phyloP scores from a whole-genome alignment of 2,329 filamentous ascomycete genomes.

The Alternaria tenuissima region DNA sequence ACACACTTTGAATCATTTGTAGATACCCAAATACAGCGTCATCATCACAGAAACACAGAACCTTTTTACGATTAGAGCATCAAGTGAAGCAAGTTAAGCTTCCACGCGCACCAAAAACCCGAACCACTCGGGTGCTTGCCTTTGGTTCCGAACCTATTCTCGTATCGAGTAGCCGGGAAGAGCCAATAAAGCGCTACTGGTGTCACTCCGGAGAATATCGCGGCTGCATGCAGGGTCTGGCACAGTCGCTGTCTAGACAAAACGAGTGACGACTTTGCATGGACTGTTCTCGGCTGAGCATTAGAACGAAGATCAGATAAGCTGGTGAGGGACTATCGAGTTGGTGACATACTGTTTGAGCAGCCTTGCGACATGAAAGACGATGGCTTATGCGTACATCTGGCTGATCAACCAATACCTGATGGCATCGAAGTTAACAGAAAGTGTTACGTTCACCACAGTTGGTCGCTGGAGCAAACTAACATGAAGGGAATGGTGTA shows the following conservation, averaged over 20 bases:
- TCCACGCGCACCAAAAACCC: not conserved
- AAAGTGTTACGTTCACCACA: not conserved
- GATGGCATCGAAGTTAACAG: not conserved
- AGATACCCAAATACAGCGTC: not conserved
- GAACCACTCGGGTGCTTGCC: slow-evolving; percentile 1
- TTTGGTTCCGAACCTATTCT: not conserved
- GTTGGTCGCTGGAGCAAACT: not conserved
- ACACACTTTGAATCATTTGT: not conserved
- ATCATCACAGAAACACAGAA: not conserved
- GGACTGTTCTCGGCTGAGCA: not conserved
- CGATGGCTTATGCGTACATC: not conserved
- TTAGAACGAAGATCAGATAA: not conserved
- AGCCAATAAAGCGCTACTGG: not conserved
- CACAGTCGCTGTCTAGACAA: not conserved
- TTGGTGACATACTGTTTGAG: not conserved
- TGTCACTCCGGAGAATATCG: slow-evolving; percentile 1
- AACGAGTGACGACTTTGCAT: not conserved
- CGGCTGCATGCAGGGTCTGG: slow-evolving; percentile 3
- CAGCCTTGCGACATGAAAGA: not conserved
- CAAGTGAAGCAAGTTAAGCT: not conserved
- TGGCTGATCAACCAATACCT: not conserved
- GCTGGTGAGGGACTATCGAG: not conserved
- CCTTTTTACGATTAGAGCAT: not conserved
- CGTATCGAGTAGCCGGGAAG: not conserved
- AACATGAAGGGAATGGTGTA: not conserved